Evolutionary conservation across 257 asterid species (phyloP), one percentile per base, ranked within the genome.

Genomic region (Handroanthus guayacan): DNA sequence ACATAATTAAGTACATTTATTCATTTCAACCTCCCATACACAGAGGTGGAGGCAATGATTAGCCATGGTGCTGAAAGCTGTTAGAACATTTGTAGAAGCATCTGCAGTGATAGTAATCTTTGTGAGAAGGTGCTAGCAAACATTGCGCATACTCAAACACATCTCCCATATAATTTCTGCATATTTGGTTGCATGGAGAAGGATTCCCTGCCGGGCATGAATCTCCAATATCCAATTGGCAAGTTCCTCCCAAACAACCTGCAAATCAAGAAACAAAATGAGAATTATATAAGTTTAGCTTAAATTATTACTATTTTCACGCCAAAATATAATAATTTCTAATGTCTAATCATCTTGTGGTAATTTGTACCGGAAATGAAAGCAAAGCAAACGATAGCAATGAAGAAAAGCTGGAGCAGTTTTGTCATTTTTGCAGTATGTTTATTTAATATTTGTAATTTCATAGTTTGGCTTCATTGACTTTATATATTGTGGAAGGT

Each of bases 161-260:
- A 72, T 31, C 47, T 38, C 58, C 58, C 3, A 25, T 34, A 3
- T 60, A 45, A 7, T 3, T 14, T 47, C 4, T 60, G 77, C 77
- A 72, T 38, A 3, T 13, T 3, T n/a, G 51, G 12, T 72, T 5
- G 69, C 77, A 60, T 14, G 56, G 4, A 20, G 39, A n/a, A 10
- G 54, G 18, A 71, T 0, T 43, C 31, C 13, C 61, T 44, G 17
- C 13, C 1, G n/a, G 5, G 62, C 58, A 58, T 16, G 10, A 13
- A 72, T 72, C 52, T 61, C 62, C 60, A 25, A 72, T 45, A 36
- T 72, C 69, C 18, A 72, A 12, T 11, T 10, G 8, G 70, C 77
- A 72, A 5, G 36, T 34, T 14, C 13, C 8, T 7, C 61, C 77
- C 77, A 45, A 72, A 60, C 61, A 25, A 61, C 38, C 69, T 72